A percentile compares a stretch with the other conserved stretches of the same genome.
Conservation (phyloP, 306 rosid species). For the Prunus dulcis region DNA sequence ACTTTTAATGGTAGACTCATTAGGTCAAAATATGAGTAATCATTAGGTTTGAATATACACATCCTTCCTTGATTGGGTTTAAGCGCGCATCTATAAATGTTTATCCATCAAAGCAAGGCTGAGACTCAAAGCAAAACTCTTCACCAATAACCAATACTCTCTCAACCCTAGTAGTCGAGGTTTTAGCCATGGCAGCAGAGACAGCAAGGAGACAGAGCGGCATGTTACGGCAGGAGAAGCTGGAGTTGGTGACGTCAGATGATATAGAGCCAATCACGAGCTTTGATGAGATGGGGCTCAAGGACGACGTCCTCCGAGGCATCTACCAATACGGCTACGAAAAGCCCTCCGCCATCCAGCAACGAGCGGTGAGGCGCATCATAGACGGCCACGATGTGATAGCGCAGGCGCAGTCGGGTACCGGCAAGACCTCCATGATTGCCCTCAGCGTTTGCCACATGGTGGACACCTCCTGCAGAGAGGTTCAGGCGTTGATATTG, state of each 20-base stretch:
- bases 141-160: no score
- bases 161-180: no score
- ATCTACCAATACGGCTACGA: conserved; percentile 87
- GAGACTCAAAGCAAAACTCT: no score
- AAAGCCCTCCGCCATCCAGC: conserved; percentile 98
- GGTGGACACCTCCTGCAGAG: conserved; percentile 75
- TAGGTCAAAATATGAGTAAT: no score
- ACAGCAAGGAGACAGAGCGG: not conserved
- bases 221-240: conserved; percentile 44
- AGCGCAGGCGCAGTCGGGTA: conserved; percentile 99
- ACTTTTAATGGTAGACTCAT: no score
- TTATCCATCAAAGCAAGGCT: no score
- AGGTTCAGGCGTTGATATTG: conserved; percentile 85
- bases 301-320: conserved; percentile 84
- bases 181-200: not conserved
- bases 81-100: no score
- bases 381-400: conserved; percentile 92
- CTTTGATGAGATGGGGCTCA: conserved; percentile 92
- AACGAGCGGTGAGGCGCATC: conserved; percentile 86
- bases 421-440: conserved; percentile 97
- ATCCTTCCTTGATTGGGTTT: no score
- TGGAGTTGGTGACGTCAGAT: conserved; percentile 87
- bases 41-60: no score
- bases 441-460: conserved; percentile 90
- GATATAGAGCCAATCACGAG: conserved; percentile 72